A percentile compares a stretch with the other conserved stretches of the same genome.
Evolutionary conservation across 805 yeast species (phyloP).

Genomic region (Candida gorgasii): DNA sequence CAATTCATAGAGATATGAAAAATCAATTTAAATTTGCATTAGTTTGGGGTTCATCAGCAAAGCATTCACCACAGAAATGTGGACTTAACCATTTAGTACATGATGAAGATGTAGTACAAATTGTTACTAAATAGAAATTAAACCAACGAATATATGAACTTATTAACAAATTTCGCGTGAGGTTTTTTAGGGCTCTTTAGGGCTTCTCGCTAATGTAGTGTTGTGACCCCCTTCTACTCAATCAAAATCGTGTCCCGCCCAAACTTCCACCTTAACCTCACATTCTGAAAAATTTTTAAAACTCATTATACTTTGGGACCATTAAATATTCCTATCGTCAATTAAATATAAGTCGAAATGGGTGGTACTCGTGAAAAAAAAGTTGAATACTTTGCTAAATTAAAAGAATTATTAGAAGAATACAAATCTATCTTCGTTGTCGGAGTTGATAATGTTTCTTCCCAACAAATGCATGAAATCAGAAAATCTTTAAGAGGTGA

Average conservation of each 20-base stretch:
- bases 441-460: slow-evolving; percentile 99
- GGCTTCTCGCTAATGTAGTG: background rate
- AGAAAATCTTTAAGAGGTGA: slow-evolving; percentile 95
- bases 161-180: slow-evolving; percentile 6
- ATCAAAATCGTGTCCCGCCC: background rate
- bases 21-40: slow-evolving; percentile 89
- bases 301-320: slow-evolving; percentile 33
- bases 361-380: slow-evolving; percentile 99
- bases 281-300: slow-evolving; percentile 7
- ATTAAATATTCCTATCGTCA: slow-evolving; percentile 93
- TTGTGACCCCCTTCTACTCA: background rate
- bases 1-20: slow-evolving; percentile 90
- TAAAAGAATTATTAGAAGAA: slow-evolving; percentile 92
- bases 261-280: background rate
- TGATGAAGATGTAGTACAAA: slow-evolving; percentile 93
- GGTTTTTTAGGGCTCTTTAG: slow-evolving; percentile 12
- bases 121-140: slow-evolving; percentile 77
- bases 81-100: slow-evolving; percentile 80
- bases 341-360: slow-evolving; percentile 79
- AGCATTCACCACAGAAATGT: slow-evolving; percentile 96
- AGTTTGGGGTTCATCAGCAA: slow-evolving; percentile 95
- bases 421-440: slow-evolving; percentile 98
- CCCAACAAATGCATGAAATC: slow-evolving; percentile 99
- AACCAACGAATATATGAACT: no score
- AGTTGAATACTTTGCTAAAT: slow-evolving; percentile 90